Conservation (phyloP, 306 rosid species). For the Begonia peltatifolia region DNA sequence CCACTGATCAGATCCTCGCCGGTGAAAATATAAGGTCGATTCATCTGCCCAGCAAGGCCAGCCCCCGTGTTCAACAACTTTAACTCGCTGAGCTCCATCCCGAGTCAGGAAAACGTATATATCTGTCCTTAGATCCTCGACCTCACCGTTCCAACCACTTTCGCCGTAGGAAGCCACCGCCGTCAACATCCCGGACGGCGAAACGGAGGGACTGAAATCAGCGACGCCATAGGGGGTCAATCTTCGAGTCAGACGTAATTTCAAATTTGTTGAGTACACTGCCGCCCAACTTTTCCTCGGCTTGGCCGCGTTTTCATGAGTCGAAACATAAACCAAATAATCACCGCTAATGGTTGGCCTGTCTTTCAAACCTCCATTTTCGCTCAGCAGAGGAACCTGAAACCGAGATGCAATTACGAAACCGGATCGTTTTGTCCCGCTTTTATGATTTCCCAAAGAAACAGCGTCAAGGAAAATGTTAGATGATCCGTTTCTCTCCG, state of each 20-base stretch:
- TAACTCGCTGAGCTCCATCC: slow-evolving; percentile 54
- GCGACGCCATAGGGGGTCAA: slow-evolving; percentile 58
- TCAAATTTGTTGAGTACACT: slow-evolving; percentile 57
- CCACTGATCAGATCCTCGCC: slow-evolving; percentile 65
- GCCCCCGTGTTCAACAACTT: slow-evolving; percentile 2
- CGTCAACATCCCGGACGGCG: slow-evolving; percentile 64
- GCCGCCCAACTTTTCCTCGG: slow-evolving; percentile 29
- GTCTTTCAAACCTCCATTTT: slow-evolving; percentile 42
- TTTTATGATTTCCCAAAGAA: background rate
- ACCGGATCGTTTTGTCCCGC: slow-evolving; percentile 17
- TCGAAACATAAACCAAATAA: slow-evolving; percentile 47
- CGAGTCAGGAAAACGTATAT: slow-evolving; percentile 53
- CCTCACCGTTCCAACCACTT: slow-evolving; percentile 65
- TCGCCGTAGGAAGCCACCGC: slow-evolving; percentile 78
- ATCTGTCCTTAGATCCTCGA: slow-evolving; percentile 64
- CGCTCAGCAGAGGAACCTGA: slow-evolving; percentile 41
- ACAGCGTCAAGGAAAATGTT: slow-evolving; percentile 7
- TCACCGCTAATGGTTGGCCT: slow-evolving; percentile 47
- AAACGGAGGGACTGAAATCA: slow-evolving; percentile 73
- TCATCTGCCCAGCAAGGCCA: no score
- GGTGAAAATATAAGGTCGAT: slow-evolving; percentile 36
- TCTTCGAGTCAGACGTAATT: slow-evolving; percentile 43
- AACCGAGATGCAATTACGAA: slow-evolving; percentile 28
- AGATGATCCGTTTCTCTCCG: slow-evolving; percentile 50
- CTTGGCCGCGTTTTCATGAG: slow-evolving; percentile 47